Percentiles rank a stretch among this genome's conserved stretches.
Conservation (phyloP, 2,329 filamentous ascomycete species). For the Fusarium verticillioides region DNA sequence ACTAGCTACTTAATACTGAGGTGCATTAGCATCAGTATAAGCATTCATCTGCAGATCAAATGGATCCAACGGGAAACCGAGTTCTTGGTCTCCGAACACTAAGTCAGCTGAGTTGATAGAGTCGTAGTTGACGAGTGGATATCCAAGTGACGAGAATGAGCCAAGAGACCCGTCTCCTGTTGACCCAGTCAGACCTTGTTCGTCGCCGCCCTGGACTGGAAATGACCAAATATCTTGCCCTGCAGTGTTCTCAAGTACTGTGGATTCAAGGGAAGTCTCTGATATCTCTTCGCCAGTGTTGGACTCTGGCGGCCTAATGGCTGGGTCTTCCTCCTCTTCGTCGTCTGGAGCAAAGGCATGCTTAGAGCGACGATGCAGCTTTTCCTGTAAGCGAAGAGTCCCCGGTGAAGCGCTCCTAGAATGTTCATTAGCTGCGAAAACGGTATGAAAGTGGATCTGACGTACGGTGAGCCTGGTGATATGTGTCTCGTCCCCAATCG, state of each 20-base stretch:
- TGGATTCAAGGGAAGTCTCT: rapidly evolving
- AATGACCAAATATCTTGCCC: constrained; percentile 21
- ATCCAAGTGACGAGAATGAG: not conserved
- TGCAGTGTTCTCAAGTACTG: not conserved
- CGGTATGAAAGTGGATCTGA: too few relatives aligned
- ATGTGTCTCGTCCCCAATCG: not conserved
- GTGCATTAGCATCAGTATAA: constrained; percentile 16
- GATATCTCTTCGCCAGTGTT: not conserved
- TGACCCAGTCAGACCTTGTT: not conserved
- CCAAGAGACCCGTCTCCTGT: rapidly evolving
- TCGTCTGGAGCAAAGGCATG: constrained; percentile 28
- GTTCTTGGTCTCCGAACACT: constrained; percentile 14
- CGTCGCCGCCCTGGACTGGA: not conserved
- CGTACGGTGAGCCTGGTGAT: constrained; percentile 3
- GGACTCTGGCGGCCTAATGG: not conserved
- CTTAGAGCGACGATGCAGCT: constrained; percentile 36
- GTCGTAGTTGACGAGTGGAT: constrained; percentile 15
- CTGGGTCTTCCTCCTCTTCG: constrained; percentile 25
- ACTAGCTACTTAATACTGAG: not conserved
- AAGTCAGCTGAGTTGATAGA: not conserved
- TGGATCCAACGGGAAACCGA: constrained; percentile 19
- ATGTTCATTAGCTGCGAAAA: too few relatives aligned
- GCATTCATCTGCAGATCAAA: constrained; percentile 36
- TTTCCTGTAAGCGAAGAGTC: not conserved
- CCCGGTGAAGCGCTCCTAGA: not conserved